Conservation (phyloP, 2,329 filamentous ascomycete genomes). For the Dactylellina haptotyla region DNA sequence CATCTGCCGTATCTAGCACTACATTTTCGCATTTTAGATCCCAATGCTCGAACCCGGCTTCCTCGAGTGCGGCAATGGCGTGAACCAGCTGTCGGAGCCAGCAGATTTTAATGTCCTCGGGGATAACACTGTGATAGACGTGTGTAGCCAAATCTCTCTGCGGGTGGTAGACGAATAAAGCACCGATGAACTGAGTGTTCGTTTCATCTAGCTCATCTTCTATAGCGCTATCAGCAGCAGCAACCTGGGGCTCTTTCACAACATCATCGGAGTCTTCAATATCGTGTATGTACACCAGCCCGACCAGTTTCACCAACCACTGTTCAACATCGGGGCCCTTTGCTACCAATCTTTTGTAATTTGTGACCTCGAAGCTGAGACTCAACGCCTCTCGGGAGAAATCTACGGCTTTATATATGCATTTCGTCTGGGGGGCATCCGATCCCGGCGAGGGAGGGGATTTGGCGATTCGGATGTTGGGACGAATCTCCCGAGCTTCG, state of each 20-base stretch:
- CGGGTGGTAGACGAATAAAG: conserved; percentile 38
- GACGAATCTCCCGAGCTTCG: conserved; percentile 45
- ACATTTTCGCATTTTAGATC: conserved; percentile 53
- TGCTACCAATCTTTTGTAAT: conserved; percentile 44
- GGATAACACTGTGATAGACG: conserved; percentile 23
- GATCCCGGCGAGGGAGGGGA: conserved; percentile 4
- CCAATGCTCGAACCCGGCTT: conserved; percentile 50
- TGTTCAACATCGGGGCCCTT: conserved; percentile 36
- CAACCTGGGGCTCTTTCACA: background rate
- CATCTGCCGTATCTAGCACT: conserved; percentile 44
- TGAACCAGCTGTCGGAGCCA: conserved; percentile 45
- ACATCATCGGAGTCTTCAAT: conserved; percentile 3
- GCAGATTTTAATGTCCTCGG: conserved; percentile 46
- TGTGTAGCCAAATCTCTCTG: conserved; percentile 42
- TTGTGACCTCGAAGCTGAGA: conserved; percentile 48
- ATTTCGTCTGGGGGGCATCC: conserved; percentile 19
- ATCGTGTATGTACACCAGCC: conserved; percentile 43
- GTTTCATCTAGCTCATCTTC: conserved; percentile 34
- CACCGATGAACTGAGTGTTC: conserved; percentile 46
- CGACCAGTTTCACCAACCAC: conserved; percentile 44
- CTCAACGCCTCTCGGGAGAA: conserved; percentile 42
- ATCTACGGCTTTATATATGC: conserved; percentile 47
- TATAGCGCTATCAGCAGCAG: conserved; percentile 15
- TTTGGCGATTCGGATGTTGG: conserved; percentile 47
- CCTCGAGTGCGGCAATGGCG: conserved; percentile 40